A percentile compares a stretch with the other conserved stretches of the same genome.
These are phyloP conservation scores for Tricholoma saponaceum DNA, from an alignment of 768 basidiomycete genomes.

Conservation along the genomic window DNA sequence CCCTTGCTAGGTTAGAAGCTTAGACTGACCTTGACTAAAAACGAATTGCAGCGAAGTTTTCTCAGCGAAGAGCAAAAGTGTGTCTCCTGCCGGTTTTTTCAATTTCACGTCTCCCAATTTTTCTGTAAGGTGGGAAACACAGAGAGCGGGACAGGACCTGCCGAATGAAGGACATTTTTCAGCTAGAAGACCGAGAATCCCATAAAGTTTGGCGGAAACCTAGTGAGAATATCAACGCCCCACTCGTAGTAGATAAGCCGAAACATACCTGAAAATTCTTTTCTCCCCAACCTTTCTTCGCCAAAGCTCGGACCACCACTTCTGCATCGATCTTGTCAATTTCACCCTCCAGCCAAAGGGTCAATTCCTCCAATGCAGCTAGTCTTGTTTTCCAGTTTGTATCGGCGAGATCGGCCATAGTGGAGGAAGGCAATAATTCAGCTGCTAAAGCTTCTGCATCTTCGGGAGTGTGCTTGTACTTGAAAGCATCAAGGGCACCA, in stretches of 20 bases:
- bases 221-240: constrained; percentile 24
- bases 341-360: constrained; percentile 71
- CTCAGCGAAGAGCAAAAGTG: constrained; percentile 80
- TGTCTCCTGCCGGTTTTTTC: constrained; percentile 93
- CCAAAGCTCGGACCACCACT: constrained; percentile 80
- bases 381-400: constrained; percentile 91
- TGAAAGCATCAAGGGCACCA: constrained; percentile 74
- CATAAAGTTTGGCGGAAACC: constrained; percentile 91
- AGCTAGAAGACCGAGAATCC: constrained; percentile 67
- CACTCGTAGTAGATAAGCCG: neutral
- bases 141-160: constrained; percentile 78
- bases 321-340: constrained; percentile 76
- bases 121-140: constrained; percentile 79
- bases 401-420: constrained; percentile 75
- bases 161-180: constrained; percentile 81
- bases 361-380: constrained; percentile 83
- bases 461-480: constrained; percentile 88
- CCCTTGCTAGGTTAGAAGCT: neutral
- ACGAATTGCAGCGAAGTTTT: constrained; percentile 94
- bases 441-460: constrained; percentile 82
- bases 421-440: constrained; percentile 65
- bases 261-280: constrained; percentile 90
- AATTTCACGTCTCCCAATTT: constrained; percentile 96
- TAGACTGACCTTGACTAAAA: constrained; percentile 70
- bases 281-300: constrained; percentile 95